Percentiles rank a stretch among this genome's conserved stretches.
These are phyloP conservation scores for Neonothopanus nambi DNA, from an alignment of 1,284 basidiomycete genomes.

Conservation along the genomic window DNA sequence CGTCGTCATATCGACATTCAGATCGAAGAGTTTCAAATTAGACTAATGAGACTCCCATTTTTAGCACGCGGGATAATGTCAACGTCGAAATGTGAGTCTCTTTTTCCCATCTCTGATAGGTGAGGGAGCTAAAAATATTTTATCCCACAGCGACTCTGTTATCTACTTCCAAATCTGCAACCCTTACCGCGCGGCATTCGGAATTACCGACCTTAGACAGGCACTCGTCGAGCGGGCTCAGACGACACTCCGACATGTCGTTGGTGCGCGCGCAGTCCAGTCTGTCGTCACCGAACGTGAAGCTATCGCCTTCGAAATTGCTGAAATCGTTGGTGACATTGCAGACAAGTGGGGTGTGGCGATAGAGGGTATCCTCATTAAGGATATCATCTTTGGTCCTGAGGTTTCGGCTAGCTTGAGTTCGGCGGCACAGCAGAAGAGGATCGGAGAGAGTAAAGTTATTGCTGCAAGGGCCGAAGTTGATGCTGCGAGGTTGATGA, in stretches of 20 bases:
- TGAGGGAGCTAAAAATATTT: slow-evolving; percentile 13
- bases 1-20: too few relatives aligned
- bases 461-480: slow-evolving; percentile 97
- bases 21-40: too few relatives aligned
- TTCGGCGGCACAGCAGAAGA: slow-evolving; percentile 92
- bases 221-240: slow-evolving; percentile 93
- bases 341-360: slow-evolving; percentile 93
- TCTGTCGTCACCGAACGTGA: slow-evolving; percentile 92
- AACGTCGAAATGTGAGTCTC: slow-evolving; percentile 74
- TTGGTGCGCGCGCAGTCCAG: slow-evolving; percentile 86
- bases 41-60: slow-evolving; percentile 11
- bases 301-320: slow-evolving; percentile 94
- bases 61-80: slow-evolving; percentile 83
- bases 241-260: slow-evolving; percentile 93
- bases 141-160: slow-evolving; percentile 70
- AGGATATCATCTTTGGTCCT: slow-evolving; percentile 90
- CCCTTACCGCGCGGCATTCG: slow-evolving; percentile 91
- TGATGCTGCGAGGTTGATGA: slow-evolving; percentile 91
- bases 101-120: slow-evolving; percentile 8
- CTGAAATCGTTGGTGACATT: slow-evolving; percentile 88
- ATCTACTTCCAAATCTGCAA: slow-evolving; percentile 88
- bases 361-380: slow-evolving; percentile 93
- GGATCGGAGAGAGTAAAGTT: slow-evolving; percentile 94
- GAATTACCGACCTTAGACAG: slow-evolving; percentile 84
- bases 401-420: slow-evolving; percentile 93